phyloP scores from a whole-genome alignment of 2,329 filamentous ascomycete species.

The Alternaria arborescens region DNA sequence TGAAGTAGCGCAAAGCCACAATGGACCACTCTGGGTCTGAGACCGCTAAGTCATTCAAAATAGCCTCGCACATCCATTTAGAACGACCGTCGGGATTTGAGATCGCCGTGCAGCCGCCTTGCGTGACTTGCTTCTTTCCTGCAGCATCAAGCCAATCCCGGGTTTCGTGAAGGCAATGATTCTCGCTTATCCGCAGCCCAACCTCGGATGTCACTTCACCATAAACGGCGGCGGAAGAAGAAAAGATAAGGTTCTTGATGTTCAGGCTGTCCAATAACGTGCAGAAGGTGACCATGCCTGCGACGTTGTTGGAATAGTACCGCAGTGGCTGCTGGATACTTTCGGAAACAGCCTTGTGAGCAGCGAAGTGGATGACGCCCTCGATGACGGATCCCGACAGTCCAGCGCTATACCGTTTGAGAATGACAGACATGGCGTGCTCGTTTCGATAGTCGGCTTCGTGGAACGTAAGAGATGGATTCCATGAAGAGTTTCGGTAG shows the following conservation, averaged over 20 bases:
- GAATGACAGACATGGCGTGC: constrained; percentile 11
- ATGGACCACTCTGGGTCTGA: constrained; percentile 68
- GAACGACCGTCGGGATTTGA: constrained; percentile 70
- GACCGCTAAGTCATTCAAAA: constrained; percentile 65
- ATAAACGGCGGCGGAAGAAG: constrained; percentile 70
- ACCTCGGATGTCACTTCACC: constrained; percentile 52
- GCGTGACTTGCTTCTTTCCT: constrained; percentile 2
- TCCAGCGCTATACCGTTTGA: constrained; percentile 32
- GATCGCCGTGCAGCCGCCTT: constrained; percentile 43
- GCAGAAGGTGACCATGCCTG: constrained; percentile 66
- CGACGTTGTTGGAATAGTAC: constrained; percentile 72
- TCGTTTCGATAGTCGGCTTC: constrained; percentile 54
- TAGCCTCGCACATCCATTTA: constrained; percentile 71
- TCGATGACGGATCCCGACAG: constrained; percentile 52
- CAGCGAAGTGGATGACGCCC: constrained; percentile 72
- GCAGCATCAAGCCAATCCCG: constrained; percentile 3
- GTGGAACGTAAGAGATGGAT: constrained; percentile 54
- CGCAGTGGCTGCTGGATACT: constrained; percentile 65
- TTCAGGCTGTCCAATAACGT: constrained; percentile 61
- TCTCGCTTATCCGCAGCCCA: constrained; percentile 58
- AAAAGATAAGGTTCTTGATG: constrained; percentile 71
- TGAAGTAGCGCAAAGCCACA: constrained; percentile 68
- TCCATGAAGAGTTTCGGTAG: not conserved
- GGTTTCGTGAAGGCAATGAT: constrained; percentile 57
- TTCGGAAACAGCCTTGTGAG: constrained; percentile 69